Conservation (phyloP, 805 yeast species). For the Barnettozyma sucrosica region DNA sequence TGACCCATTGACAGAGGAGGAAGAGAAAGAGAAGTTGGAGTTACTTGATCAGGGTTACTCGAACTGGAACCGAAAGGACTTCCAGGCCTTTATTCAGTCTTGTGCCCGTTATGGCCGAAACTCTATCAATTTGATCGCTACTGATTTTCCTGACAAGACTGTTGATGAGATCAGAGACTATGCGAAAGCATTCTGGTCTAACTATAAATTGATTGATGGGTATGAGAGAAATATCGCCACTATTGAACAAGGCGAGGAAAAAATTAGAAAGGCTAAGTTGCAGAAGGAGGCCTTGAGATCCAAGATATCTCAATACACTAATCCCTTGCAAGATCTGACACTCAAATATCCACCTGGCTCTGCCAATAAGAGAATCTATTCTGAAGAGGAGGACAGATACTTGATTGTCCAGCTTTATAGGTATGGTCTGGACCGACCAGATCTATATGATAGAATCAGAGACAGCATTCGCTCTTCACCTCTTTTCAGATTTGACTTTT, state of each 20-base stretch:
- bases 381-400: slow-evolving; percentile 89
- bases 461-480: slow-evolving; percentile 70
- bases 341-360: slow-evolving; percentile 70
- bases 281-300: slow-evolving; percentile 78
- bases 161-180: slow-evolving; percentile 74
- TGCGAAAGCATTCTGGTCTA: slow-evolving; percentile 75
- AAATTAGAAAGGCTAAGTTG: slow-evolving; percentile 50
- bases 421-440: slow-evolving; percentile 74
- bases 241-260: slow-evolving; percentile 88
- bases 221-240: slow-evolving; percentile 76
- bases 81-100: slow-evolving; percentile 69
- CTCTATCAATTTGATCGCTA: slow-evolving; percentile 60
- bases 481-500: slow-evolving; percentile 81
- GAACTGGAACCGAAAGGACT: slow-evolving; percentile 86
- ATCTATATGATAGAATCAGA: slow-evolving; percentile 71
- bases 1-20: slow-evolving; percentile 78
- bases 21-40: slow-evolving; percentile 55
- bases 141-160: slow-evolving; percentile 72
- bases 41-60: slow-evolving; percentile 62
- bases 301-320: slow-evolving; percentile 62
- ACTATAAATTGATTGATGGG: slow-evolving; percentile 77
- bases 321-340: slow-evolving; percentile 75
- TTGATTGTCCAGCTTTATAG: slow-evolving; percentile 72
- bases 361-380: slow-evolving; percentile 59
- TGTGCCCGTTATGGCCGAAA: slow-evolving; percentile 80